These are phyloP conservation scores for Spinellus fusiger DNA, from an alignment of 192 early-diverging fungal genomes.

Conservation along the genomic window DNA sequence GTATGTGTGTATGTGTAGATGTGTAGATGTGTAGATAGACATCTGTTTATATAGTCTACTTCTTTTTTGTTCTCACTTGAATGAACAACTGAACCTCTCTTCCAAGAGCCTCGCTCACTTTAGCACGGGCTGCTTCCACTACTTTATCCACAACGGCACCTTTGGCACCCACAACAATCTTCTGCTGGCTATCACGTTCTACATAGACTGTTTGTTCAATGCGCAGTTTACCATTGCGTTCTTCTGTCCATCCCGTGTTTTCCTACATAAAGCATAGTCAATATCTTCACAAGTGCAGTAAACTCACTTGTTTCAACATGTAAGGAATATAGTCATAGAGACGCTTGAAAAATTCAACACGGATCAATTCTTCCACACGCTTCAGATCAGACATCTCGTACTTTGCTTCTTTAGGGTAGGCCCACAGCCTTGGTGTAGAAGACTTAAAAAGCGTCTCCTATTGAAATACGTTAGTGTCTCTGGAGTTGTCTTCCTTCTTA, in stretches of 20 bases:
- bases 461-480: neutral
- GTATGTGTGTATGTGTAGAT: neutral
- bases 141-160: constrained; percentile 41
- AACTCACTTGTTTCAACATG: constrained; percentile 34
- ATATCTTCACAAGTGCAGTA: neutral
- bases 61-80: constrained; percentile 41
- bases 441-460: constrained; percentile 26
- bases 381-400: constrained; percentile 47
- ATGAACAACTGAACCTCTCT: constrained; percentile 42
- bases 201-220: constrained; percentile 53
- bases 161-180: constrained; percentile 47
- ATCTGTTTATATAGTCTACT: constrained; percentile 7
- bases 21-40: neutral
- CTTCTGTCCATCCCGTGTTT: constrained; percentile 50
- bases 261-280: constrained; percentile 17
- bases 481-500: neutral
- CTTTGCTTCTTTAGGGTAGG: constrained; percentile 41
- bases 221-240: constrained; percentile 33
- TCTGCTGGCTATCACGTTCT: constrained; percentile 45
- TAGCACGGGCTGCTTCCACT: constrained; percentile 24
- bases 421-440: constrained; percentile 39
- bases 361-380: constrained; percentile 53
- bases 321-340: constrained; percentile 53
- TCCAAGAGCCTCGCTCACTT: constrained; percentile 34
- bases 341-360: constrained; percentile 47